Evolutionary conservation across 768 basidiomycete species (phyloP), one percentile per base, ranked within the genome.

Genomic region (Pleurotus salmoneostramineus): DNA sequence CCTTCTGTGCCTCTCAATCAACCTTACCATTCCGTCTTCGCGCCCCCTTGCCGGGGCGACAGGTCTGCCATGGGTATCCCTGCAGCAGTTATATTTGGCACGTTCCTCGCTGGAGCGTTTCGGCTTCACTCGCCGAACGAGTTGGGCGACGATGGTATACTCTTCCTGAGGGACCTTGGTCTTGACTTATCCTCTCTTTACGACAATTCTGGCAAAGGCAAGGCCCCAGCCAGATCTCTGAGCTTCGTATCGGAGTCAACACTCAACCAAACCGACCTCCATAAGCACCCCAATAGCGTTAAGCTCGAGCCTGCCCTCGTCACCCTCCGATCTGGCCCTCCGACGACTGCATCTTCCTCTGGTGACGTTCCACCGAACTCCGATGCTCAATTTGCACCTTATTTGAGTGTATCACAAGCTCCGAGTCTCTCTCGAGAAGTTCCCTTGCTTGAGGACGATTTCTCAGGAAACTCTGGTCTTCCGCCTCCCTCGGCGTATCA

Each of bases 241-340:
- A 17, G n/a, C 31, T 43, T 42, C 17, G 10, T 40, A 31, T 32
- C 7, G 15, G 40, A 17, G 10, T 12, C 35, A 43, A 35, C 21
- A 21, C 27, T 11, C 36, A 27, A 32, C 52, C 35, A 15, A n/a
- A 31, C 33, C 37, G 52, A 40, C 52, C 14, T 55, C 52, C 35
- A 55, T 55, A 55, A 42, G 40, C 17, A 43, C 32, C 14, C n/a
- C 14, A 37, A 40, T 15, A 21, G 52, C 40, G 69, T 69, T 62
- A 79, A 75, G 62, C 59, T 68, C 59, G 76, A 68, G 58, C 70
- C 68, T 10, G 63, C 70, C 44, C 15, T 58, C 60, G 33, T 46
- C 59, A 46, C 69, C 69, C 40, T 31, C 56, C 61, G 21, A 56
- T 58, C 47, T 49, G 21, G 21, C 58, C 48, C 48, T 65, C 2